Percentiles rank a stretch among this genome's conserved stretches.
Evolutionary conservation across 345 rosid genomes (phyloP).

Genomic region (Acer campestre): DNA sequence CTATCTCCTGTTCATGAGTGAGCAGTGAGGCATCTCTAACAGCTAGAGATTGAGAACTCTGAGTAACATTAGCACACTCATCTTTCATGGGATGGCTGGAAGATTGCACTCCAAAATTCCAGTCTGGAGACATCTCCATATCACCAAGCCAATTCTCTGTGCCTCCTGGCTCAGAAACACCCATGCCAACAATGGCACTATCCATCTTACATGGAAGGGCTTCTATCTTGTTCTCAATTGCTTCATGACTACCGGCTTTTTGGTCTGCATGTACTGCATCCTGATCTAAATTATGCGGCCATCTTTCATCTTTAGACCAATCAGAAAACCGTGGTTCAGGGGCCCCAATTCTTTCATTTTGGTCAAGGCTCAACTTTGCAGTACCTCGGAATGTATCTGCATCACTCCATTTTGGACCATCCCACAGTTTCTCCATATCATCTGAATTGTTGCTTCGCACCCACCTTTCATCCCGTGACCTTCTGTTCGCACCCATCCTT

Average conservation of each 20-base stretch:
- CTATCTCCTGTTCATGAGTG: constrained; percentile 27
- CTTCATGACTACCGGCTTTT: constrained; percentile 20
- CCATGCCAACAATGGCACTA: constrained; percentile 29
- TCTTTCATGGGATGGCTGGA: constrained; percentile 38
- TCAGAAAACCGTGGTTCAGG: constrained; percentile 34
- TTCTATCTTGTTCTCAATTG: constrained; percentile 31
- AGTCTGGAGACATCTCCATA: constrained; percentile 86
- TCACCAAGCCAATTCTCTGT: constrained; percentile 56
- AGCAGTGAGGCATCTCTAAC: constrained; percentile 30
- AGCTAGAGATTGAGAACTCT: constrained; percentile 31
- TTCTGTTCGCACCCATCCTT: constrained; percentile 26
- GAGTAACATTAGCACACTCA: constrained; percentile 34
- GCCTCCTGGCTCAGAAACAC: constrained; percentile 42
- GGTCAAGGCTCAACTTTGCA: constrained; percentile 35
- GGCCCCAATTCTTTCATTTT: constrained; percentile 30
- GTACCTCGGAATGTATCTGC: constrained; percentile 24
- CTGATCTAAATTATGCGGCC: constrained; percentile 34
- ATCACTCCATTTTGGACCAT: constrained; percentile 24
- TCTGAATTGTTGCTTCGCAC: constrained; percentile 35
- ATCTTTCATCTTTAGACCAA: constrained; percentile 40
- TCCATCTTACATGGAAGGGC: constrained; percentile 31
- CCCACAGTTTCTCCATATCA: constrained; percentile 32
- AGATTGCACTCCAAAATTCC: constrained; percentile 56
- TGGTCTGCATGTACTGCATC: constrained; percentile 26
- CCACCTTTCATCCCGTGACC: constrained; percentile 43